Conservation (phyloP, 169 alveolate species). For the Plasmodium blacklocki region DNA sequence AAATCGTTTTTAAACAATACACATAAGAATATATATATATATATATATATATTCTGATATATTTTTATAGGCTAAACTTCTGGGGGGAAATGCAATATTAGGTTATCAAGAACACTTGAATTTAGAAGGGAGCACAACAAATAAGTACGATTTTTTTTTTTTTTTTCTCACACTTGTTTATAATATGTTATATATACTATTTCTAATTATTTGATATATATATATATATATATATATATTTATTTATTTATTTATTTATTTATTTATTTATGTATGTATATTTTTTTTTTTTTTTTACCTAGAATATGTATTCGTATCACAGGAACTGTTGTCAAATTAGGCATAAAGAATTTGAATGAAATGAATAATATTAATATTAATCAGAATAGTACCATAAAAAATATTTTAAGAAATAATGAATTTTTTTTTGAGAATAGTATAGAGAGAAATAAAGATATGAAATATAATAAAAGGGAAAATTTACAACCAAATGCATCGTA, state of each 20-base stretch:
- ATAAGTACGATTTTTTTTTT: constrained; percentile 40
- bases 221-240: too few relatives aligned
- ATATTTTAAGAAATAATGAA: constrained; percentile 59
- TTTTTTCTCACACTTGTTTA: background rate
- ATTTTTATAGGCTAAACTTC: constrained; percentile 35
- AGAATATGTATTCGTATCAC: constrained; percentile 75
- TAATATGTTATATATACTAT: too few relatives aligned
- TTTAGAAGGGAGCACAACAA: constrained; percentile 76
- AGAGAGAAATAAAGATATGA: constrained; percentile 45
- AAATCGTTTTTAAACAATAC: too few relatives aligned
- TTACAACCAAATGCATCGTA: constrained; percentile 26
- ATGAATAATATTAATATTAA: constrained; percentile 10
- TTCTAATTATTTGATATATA: too few relatives aligned
- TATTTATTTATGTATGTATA: too few relatives aligned
- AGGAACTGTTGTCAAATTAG: constrained; percentile 78
- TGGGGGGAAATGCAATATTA: constrained; percentile 76
- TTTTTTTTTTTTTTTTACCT: background rate
- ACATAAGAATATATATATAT: too few relatives aligned
- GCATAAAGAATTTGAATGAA: constrained; percentile 30
- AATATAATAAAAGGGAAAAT: constrained; percentile 27
- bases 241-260: too few relatives aligned
- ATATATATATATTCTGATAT: background rate
- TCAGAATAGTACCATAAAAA: constrained; percentile 37
- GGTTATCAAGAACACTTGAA: constrained; percentile 75
- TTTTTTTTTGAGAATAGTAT: constrained; percentile 10